Evolutionary conservation across 202 grass and related monocot genomes (phyloP), one percentile per base, ranked within the genome.

Genomic region (Carex arenaria): DNA sequence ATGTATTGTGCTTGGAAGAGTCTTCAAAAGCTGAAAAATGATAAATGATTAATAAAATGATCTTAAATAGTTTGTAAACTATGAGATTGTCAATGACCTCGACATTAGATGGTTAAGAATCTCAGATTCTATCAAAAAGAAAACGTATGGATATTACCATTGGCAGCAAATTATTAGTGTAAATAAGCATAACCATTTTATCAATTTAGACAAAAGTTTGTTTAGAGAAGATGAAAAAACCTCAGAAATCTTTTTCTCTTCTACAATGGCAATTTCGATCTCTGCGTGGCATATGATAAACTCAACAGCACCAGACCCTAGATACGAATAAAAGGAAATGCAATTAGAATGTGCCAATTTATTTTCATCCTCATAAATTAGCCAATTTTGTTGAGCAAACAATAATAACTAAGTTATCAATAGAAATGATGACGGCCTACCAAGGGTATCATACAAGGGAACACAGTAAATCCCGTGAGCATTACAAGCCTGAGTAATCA

Each of bases 271-370:
- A 90, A 99, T 99, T 68, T 96, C 76, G 82, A 96, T 90, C 87
- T 99, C 96, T 55, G 96, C 96, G 71, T 99, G 96, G 72, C 86
- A 95, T 74, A 95, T 60, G 89, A 99, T 96, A 66, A 99, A 99
- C 87, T 99, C 96, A 84, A 99, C 85, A 2, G 96, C 96, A 53
- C 86, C 89, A 85, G 88, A 91, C 32, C 96, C 96, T 99, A 85
- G 43, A 5, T 75, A 70, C 61, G 12, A 77, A 88, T 82, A 89
- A 80, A 26, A 89, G 40, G 61, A 78, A 36, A 36, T 22, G 42
- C 80, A 84, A 19, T 82, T 84, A 70, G 13, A n/a, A 59, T 70
- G 18, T 57, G 64, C 10, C 55, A 49, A 3, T 67, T 73, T 84
- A 31, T 51, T 54, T 55, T 10, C 40, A 68, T 74, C 34, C 20